Conservation (phyloP, 2,329 filamentous ascomycete genomes). For the Escovopsis sp. region DNA sequence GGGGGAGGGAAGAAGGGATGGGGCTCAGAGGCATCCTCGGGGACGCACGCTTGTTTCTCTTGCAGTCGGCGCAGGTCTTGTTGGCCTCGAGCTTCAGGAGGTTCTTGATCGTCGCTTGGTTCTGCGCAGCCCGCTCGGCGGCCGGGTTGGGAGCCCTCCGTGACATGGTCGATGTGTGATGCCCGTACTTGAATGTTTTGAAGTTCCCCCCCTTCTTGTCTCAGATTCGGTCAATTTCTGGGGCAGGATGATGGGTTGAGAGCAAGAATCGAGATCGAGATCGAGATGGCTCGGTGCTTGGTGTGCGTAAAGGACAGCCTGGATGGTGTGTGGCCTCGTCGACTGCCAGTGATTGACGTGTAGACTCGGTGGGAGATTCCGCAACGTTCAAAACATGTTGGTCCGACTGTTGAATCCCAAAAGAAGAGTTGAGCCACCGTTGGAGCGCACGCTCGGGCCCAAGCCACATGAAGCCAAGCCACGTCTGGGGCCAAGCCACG, state of each 20-base stretch:
- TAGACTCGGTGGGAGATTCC: no score
- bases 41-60: conserved; percentile 84
- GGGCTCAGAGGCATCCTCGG: background rate
- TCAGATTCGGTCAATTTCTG: background rate
- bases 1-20: no score
- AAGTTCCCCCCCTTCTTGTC: background rate
- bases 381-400: no score
- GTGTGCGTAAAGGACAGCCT: conserved; percentile 3
- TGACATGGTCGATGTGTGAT: conserved; percentile 45
- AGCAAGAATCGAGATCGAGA: background rate
- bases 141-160: conserved; percentile 62
- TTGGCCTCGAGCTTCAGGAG: conserved; percentile 89
- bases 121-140: conserved; percentile 81
- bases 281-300: background rate
- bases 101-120: conserved; percentile 85
- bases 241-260: background rate
- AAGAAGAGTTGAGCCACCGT: no score
- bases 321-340: conserved; percentile 3
- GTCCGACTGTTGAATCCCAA: no score
- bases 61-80: conserved; percentile 97
- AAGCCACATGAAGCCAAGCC: no score
- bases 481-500: no score
- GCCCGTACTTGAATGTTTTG: no score
- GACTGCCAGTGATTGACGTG: background rate
- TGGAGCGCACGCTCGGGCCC: no score